Base-by-base conservation (phyloP, 495 filamentous ascomycete genomes). In the Copromyces sp. region DNA sequence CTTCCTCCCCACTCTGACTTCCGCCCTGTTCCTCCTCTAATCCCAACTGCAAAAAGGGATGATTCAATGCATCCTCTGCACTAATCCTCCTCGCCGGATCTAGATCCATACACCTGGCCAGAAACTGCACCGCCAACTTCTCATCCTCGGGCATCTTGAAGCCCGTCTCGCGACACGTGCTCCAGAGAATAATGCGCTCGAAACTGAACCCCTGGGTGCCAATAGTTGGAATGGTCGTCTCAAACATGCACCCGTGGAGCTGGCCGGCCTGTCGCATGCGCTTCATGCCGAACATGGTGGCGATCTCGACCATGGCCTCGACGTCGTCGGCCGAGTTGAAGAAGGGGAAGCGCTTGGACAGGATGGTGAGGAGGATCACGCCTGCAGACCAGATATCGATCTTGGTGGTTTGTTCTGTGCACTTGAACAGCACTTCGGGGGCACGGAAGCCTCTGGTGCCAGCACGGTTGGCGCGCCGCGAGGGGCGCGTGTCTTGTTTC, bases 341-440 rank as follows among this genome's bases (percentile, higher is more conserved):
- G 83, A 99, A 99, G 47, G 95, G 95, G 75, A 99, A 99, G 8
- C 95, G 91, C 69, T 89, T 90, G 16, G 92, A 92, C 9, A 99
- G 86, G 65, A 99, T 89, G 2, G 95, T 98, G 14, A 99, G 83
- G 2, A 99, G 88, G 72, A 98, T 96, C 9, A 99, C 94, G 29
- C 95, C 95, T 0, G 90, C 94, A 16, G 94, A 97, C 95, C 95
- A 99, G 77, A 99, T 91, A 80, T 99, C 95, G 75, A 99, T 95
- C 79, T 93, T 93, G 9, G 92, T 94, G n/a, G 92, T 97, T 81
- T 99, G 95, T 47, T 92, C 90, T 1, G 96, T 98, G 81, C 95
- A 99, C 81, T 99, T 99, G 81, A 99, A 92, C 1, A 99, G 87
- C 17, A 99, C 95, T 80, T 99, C 95, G 53, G 95, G 95, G 0